Evolutionary conservation across 2,329 filamentous ascomycete species (phyloP).

Genomic region (Pyrenochaeta sp.): DNA sequence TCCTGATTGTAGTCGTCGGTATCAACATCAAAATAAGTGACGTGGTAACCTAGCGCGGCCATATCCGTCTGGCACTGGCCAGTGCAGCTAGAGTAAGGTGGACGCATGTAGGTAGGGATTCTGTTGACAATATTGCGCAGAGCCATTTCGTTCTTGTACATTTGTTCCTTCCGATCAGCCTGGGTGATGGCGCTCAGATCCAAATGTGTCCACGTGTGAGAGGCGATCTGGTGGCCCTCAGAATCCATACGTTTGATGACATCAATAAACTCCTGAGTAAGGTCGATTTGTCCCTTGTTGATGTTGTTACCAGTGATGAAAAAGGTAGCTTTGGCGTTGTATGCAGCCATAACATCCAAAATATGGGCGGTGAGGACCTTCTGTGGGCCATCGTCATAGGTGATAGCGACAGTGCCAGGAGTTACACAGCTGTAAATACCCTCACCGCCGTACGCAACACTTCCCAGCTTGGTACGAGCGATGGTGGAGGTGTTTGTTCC

Average conservation of each 20-base stretch:
- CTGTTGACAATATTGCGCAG: constrained; percentile 63
- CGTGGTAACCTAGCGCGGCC: constrained; percentile 62
- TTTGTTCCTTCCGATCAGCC: constrained; percentile 55
- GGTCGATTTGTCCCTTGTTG: constrained; percentile 64
- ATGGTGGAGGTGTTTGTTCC: constrained; percentile 64
- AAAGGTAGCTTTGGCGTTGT: constrained; percentile 71
- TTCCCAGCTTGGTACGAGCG: constrained; percentile 61
- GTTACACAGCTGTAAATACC: constrained; percentile 63
- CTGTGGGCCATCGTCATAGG: constrained; percentile 70
- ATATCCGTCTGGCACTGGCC: constrained; percentile 49
- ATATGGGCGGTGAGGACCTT: constrained; percentile 67
- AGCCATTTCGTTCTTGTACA: constrained; percentile 64
- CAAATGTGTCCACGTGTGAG: constrained; percentile 64
- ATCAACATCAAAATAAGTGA: constrained; percentile 68
- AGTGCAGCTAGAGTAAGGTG: constrained; percentile 58
- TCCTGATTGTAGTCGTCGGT: constrained; percentile 67
- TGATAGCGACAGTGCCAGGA: constrained; percentile 68
- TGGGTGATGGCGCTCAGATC: constrained; percentile 56
- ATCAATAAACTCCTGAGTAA: constrained; percentile 54
- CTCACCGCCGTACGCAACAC: constrained; percentile 62
- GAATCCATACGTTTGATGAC: constrained; percentile 64
- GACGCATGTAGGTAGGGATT: constrained; percentile 63
- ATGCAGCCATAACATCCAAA: constrained; percentile 66
- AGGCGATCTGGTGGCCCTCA: constrained; percentile 68
- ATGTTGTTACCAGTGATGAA: constrained; percentile 68